Evolutionary conservation across 768 basidiomycete genomes (phyloP).

Genomic region (Hygrocybe punicea): DNA sequence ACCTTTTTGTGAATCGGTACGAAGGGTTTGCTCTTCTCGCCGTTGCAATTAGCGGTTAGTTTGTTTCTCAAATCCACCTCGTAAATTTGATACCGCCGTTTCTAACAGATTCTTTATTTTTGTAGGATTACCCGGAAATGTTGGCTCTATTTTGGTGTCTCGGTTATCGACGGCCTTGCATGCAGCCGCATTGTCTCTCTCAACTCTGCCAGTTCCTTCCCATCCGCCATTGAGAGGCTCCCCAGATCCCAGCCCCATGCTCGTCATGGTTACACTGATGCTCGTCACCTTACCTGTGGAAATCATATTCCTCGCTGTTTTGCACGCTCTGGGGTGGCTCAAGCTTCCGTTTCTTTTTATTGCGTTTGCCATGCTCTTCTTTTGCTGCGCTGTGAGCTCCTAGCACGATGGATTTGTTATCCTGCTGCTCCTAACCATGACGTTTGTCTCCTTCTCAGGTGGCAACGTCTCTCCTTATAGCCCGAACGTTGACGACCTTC

Average conservation of each 20-base stretch:
- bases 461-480: constrained; percentile 62
- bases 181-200: constrained; percentile 45
- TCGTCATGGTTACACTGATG: constrained; percentile 68
- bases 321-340: constrained; percentile 74
- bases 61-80: neutral
- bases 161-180: constrained; percentile 88
- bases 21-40: constrained; percentile 85
- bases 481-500: constrained; percentile 62
- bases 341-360: constrained; percentile 66
- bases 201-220: constrained; percentile 15
- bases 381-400: constrained; percentile 69
- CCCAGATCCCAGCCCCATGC: constrained; percentile 41
- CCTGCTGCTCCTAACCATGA: constrained; percentile 4
- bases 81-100: neutral
- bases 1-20: constrained; percentile 82
- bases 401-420: neutral
- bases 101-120: neutral
- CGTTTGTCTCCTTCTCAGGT: constrained; percentile 46
- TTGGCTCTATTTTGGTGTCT: constrained; percentile 88
- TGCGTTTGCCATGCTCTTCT: constrained; percentile 63
- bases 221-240: constrained; percentile 14
- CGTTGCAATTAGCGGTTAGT: constrained; percentile 79
- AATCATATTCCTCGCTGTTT: constrained; percentile 64
- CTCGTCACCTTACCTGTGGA: constrained; percentile 78
- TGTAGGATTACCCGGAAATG: constrained; percentile 78